Evolutionary conservation across 805 yeast genomes (phyloP), one percentile per base, ranked within the genome.

Genomic region (Kodamaea nitidulidarum): DNA sequence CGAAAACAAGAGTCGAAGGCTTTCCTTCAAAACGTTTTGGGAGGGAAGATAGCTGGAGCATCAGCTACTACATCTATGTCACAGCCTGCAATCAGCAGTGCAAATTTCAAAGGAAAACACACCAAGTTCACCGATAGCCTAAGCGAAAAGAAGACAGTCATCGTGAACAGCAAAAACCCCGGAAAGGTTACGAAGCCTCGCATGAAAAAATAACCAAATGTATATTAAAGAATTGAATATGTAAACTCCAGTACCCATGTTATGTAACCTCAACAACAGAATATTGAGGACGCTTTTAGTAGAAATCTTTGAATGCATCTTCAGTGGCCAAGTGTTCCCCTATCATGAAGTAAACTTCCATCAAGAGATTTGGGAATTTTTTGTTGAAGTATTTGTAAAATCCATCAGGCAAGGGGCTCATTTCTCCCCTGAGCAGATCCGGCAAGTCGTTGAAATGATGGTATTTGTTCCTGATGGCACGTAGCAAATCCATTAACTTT

Each of bases 371-470:
- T 1, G 99, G 98, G 55, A 91, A 93, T 54, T 79, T 75, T 20
- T 58, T 53, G 32, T 78, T 77, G 61, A 88, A 93, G 57, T 85
- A 93, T 32, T 67, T 60, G 59, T 87, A 84, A 56, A 86, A 93
- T 0, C 95, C 96, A 36, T 78, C 78, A 0, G 97, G 96, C 18
- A 88, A 62, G 0, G 91, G 83, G 14, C 87, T 82, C 77, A 93
- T 83, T 36, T 76, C 70, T 11, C 55, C 56, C 38, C 77, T 79
- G 42, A 93, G 69, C 10, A 67, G 75, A 7, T 63, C 71, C 1
- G 96, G 96, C 55, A 90, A 64, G 58, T 93, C 98, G 62, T 88
- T 88, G 59, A 75, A 91, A 59, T 93, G 99, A 59, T 93, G 98
- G 54, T 87, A 83, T 60, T 93, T 93, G 65, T 93, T 93, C 51